A percentile compares a stretch with the other conserved stretches of the same genome.
These are phyloP conservation scores for Carallia pectinifolia DNA, from an alignment of 345 rosid species.

Conservation along the genomic window DNA sequence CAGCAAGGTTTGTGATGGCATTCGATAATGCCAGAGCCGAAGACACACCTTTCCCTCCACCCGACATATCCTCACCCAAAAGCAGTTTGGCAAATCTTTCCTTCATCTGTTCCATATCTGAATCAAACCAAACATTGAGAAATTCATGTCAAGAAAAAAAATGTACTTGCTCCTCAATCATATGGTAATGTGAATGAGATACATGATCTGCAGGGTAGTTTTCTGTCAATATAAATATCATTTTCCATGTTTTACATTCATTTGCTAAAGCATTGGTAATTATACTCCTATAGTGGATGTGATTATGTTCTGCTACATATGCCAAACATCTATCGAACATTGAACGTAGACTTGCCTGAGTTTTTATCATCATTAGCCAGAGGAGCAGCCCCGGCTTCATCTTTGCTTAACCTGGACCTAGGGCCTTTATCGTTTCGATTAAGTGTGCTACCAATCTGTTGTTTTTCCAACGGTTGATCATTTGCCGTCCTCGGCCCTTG, in stretches of 20 bases:
- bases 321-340: no score
- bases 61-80: constrained; percentile 53
- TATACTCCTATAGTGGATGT: no score
- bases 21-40: constrained; percentile 50
- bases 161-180: neutral
- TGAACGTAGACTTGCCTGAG: constrained; percentile 24
- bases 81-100: constrained; percentile 46
- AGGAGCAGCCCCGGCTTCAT: constrained; percentile 14
- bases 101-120: constrained; percentile 47
- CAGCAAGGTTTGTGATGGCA: constrained; percentile 50
- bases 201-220: no score
- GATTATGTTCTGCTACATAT: no score
- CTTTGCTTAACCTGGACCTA: constrained; percentile 19
- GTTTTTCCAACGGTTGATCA: constrained; percentile 21
- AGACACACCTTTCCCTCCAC: constrained; percentile 49
- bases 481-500: constrained; percentile 20
- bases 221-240: no score
- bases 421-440: constrained; percentile 20
- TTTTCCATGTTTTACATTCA: no score
- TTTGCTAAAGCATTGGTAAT: no score
- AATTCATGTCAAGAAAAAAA: neutral
- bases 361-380: constrained; percentile 16
- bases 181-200: no score
- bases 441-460: constrained; percentile 21
- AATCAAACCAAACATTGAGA: neutral